phyloP scores from a whole-genome alignment of 345 rosid species.

The Clausena lansium region DNA sequence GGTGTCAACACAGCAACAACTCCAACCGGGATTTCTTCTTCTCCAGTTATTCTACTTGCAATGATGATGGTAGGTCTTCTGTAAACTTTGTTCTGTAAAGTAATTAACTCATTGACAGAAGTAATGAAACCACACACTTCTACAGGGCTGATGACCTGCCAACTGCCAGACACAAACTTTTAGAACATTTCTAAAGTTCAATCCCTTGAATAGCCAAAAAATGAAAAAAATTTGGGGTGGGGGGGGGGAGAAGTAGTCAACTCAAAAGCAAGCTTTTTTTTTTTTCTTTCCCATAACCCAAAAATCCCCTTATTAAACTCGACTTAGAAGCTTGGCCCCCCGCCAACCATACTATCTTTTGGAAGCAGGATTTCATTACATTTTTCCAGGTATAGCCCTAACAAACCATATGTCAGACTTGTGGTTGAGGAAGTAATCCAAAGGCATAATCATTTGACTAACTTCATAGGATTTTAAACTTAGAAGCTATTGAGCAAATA shows the following conservation, averaged over 20 bases:
- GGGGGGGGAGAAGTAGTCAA: not conserved
- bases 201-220: not conserved
- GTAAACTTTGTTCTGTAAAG: slow-evolving; percentile 38
- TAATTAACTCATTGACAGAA: slow-evolving; percentile 27
- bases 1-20: slow-evolving; percentile 47
- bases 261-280: not conserved
- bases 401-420: not conserved
- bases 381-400: not conserved
- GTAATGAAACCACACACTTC: slow-evolving; percentile 39
- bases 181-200: not conserved
- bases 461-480: not conserved
- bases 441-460: not conserved
- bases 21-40: slow-evolving; percentile 45
- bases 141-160: slow-evolving; percentile 47
- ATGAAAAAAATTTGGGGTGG: slow-evolving; percentile 1
- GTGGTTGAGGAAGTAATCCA: not conserved
- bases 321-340: not conserved
- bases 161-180: slow-evolving; percentile 28
- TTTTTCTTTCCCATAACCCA: not conserved
- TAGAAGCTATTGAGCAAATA: not conserved
- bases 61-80: slow-evolving; percentile 36
- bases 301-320: not conserved
- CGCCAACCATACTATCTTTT: not conserved
- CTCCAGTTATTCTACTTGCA: slow-evolving; percentile 38
- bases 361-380: not conserved